Percentiles rank a stretch among this genome's conserved stretches.
Conservation (phyloP, 805 yeast genomes). For the Kodamaea fukazawae region DNA sequence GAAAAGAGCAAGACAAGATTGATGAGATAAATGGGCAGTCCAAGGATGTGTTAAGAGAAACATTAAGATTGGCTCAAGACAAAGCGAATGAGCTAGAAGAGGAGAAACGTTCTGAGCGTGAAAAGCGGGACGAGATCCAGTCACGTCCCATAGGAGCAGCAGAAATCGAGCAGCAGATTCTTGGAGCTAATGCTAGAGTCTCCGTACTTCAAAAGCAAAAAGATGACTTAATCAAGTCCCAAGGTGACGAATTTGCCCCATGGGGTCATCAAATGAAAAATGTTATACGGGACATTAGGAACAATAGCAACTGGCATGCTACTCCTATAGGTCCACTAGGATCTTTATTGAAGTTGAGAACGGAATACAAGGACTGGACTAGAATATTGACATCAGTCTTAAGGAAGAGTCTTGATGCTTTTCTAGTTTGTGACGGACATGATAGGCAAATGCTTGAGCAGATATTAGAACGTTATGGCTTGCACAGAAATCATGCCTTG, state of each 20-base stretch:
- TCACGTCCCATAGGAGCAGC: conserved; percentile 20
- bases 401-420: conserved; percentile 51
- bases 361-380: conserved; percentile 54
- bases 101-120: conserved; percentile 14
- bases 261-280: conserved; percentile 48
- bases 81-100: conserved; percentile 15
- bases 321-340: conserved; percentile 85
- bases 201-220: conserved; percentile 6
- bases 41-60: conserved; percentile 29
- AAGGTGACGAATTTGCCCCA: conserved; percentile 41
- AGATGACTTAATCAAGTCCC: conserved; percentile 17
- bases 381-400: conserved; percentile 58
- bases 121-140: conserved; percentile 5
- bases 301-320: conserved; percentile 33
- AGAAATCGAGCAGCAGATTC: conserved; percentile 24
- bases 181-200: conserved; percentile 12
- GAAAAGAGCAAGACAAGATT: conserved; percentile 36
- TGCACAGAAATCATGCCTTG: conserved; percentile 25
- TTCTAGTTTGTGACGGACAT: conserved; percentile 60
- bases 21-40: conserved; percentile 45
- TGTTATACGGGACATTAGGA: conserved; percentile 42
- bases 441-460: conserved; percentile 47
- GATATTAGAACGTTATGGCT: conserved; percentile 26
- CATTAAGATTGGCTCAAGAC: conserved; percentile 22
- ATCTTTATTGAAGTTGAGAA: conserved; percentile 51